Evolutionary conservation across 208 protist genomes (phyloP).

Genomic region (Trypanosoma cruzi): DNA sequence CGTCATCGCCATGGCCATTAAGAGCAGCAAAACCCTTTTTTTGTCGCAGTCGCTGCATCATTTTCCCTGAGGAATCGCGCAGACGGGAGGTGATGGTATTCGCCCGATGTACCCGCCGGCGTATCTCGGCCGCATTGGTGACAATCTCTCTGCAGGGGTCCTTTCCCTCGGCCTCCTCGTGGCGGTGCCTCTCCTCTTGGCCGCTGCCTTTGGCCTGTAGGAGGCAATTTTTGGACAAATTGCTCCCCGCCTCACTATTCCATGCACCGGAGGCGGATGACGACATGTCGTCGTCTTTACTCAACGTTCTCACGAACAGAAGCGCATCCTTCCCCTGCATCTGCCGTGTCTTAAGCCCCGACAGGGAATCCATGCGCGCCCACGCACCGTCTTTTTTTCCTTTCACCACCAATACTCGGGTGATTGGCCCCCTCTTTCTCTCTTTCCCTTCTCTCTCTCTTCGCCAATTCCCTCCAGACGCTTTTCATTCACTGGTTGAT

Average conservation of each 20-base stretch:
- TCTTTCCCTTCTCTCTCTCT: too few relatives aligned
- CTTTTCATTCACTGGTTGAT: background rate
- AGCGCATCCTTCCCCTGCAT: background rate
- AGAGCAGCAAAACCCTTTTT: background rate
- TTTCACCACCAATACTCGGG: background rate
- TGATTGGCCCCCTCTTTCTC: too few relatives aligned
- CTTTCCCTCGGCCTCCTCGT: background rate
- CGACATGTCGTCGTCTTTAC: background rate
- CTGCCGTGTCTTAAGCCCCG: background rate
- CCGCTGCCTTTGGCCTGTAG: background rate
- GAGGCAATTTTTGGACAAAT: background rate
- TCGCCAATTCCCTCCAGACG: too few relatives aligned
- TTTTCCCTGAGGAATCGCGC: background rate
- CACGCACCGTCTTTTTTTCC: background rate
- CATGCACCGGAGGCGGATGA: background rate
- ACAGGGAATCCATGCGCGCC: background rate
- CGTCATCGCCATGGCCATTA: background rate
- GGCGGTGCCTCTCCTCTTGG: background rate
- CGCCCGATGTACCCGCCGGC: conserved; percentile 10
- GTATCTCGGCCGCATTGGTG: background rate
- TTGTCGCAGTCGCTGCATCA: background rate
- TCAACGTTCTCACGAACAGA: background rate
- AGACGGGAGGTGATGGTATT: conserved; percentile 11
- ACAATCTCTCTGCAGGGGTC: conserved; percentile 12
- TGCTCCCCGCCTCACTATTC: background rate